Base-by-base conservation (phyloP, 2,329 filamentous ascomycete genomes). In the Trichoderma atrobrunneum region DNA sequence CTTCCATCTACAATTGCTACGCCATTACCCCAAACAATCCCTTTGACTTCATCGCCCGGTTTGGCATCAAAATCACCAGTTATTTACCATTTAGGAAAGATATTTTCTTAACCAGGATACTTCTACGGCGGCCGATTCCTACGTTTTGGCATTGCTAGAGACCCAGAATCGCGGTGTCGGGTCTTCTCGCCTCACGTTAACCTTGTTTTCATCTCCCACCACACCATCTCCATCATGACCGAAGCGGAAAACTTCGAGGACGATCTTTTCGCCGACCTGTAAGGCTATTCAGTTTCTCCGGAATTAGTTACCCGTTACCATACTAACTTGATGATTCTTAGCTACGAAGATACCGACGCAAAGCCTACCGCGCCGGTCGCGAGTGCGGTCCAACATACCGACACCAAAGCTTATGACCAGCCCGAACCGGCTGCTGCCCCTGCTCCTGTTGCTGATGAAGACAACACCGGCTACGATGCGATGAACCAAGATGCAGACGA, bases 191-290 rank as follows among this genome's bases (percentile, higher is more conserved):
- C 21, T 72, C 39, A 65, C 48, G n/a, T 54, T 7, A 34, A 61
- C 8, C 21, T 24, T 21, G 4, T 62, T 26, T 62, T 7, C 57
- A 70, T 59, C 32, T 57, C 66, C 21, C n/a, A 12, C 30, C 39
- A 18, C 59, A 63, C 12, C 30, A 28, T 39, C 12, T 51, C 75
- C 73, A 76, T 75, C 77, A 96, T 95, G 93, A 90, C 93, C 62
- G 93, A 96, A 78, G 86, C 88, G 68, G 93, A 95, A 79, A 93
- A 93, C 76, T 91, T 94, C 76, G 94, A 97, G 77, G 95, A 97
- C 79, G 94, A 97, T 87, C 92, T 97, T 83, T 97, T 97, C 83
- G 94, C 94, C 78, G 95, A 97, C 84, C 89, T 97, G 94, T 97
- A 86, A 84, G 93, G 76, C 39, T 26, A 11, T 26, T 14, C 16